These are phyloP conservation scores for Acrocalymma vagum DNA, from an alignment of 2,329 filamentous ascomycete genomes.

Conservation along the genomic window DNA sequence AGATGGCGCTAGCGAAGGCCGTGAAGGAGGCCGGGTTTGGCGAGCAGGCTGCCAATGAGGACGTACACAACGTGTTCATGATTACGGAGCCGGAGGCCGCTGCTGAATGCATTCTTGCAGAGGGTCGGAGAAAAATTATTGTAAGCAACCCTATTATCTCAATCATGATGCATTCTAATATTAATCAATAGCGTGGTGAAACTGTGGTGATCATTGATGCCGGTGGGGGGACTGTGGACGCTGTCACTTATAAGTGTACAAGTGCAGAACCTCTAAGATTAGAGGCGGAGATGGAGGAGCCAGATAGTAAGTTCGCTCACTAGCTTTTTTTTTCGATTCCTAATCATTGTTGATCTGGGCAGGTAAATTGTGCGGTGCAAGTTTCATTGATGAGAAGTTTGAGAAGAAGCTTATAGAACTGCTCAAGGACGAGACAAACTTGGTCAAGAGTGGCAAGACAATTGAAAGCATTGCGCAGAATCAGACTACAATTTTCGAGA, in stretches of 20 bases:
- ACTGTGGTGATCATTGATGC: conserved; percentile 24
- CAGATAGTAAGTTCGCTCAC: conserved; percentile 17
- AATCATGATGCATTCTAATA: conserved; percentile 1
- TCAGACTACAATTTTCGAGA: conserved; percentile 12
- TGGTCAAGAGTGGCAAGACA: conserved; percentile 18
- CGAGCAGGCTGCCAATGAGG: conserved; percentile 4
- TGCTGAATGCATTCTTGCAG: conserved; percentile 23
- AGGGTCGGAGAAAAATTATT: conserved; percentile 14
- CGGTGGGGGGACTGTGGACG: conserved; percentile 26
- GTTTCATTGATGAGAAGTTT: conserved; percentile 41
- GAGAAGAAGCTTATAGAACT: conserved; percentile 18
- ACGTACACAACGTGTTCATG: conserved; percentile 21
- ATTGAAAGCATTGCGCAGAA: conserved; percentile 19
- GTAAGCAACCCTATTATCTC: conserved; percentile 9
- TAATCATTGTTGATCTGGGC: background rate
- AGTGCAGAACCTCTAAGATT: conserved; percentile 15
- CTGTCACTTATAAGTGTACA: conserved; percentile 19
- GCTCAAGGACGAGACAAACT: conserved; percentile 28
- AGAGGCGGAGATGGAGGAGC: conserved; percentile 15
- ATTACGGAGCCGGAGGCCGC: conserved; percentile 32
- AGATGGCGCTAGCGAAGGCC: conserved; percentile 19
- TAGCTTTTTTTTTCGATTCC: background rate
- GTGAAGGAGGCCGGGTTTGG: conserved; percentile 17
- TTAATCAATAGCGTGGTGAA: conserved; percentile 11
- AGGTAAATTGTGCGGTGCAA: conserved; percentile 40